These are phyloP conservation scores for Sphaerobolus stellatus DNA, from an alignment of 1,284 basidiomycete genomes.

Conservation along the genomic window DNA sequence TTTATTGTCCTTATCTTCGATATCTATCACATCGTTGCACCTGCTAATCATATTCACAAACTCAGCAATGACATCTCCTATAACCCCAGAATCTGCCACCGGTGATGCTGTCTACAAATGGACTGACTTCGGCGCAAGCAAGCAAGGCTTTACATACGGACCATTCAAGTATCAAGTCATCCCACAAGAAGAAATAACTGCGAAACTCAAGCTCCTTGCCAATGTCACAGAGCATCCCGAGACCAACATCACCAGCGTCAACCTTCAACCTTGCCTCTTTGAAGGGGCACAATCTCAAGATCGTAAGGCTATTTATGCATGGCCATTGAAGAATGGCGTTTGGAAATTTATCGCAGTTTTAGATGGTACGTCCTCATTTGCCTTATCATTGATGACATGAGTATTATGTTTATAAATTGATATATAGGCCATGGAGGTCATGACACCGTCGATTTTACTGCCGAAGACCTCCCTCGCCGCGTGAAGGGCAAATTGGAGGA, in stretches of 20 bases:
- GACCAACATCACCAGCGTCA: slow-evolving; percentile 35
- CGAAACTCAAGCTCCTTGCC: neutral
- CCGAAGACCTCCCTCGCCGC: neutral
- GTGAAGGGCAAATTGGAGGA: neutral
- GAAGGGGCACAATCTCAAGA: slow-evolving; percentile 50
- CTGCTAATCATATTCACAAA: no score
- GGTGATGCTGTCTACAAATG: no score
- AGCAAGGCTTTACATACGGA: no score
- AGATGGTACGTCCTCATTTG: slow-evolving; percentile 51
- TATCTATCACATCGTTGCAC: no score
- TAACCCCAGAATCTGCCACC: no score
- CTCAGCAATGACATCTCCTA: no score
- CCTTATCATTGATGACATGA: neutral
- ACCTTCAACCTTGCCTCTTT: slow-evolving; percentile 58
- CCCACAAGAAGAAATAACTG: neutral
- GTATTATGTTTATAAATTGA: neutral
- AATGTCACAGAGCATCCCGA: neutral
- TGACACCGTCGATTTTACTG: slow-evolving; percentile 24
- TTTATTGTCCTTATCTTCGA: no score
- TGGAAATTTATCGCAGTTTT: slow-evolving; percentile 71
- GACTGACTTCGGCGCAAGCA: no score
- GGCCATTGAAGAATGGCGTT: slow-evolving; percentile 52
- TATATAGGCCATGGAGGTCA: slow-evolving; percentile 60
- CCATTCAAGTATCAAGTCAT: slow-evolving; percentile 1
- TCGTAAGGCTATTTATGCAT: slow-evolving; percentile 56